These are phyloP conservation scores for Scleroderma citrinum DNA, from an alignment of 768 basidiomycete species.

Conservation along the genomic window DNA sequence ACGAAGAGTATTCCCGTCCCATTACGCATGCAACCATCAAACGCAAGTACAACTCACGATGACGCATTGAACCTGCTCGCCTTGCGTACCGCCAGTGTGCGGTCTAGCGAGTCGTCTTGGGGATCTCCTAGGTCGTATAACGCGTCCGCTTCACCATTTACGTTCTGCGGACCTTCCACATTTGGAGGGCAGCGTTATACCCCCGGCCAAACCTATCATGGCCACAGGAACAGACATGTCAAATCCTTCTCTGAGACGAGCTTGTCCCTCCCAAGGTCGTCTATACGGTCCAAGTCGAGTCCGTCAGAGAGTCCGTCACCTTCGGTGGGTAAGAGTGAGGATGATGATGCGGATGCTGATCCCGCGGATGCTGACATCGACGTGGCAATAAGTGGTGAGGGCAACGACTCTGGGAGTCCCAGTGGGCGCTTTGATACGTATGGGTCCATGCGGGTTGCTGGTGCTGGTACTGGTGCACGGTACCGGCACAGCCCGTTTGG, in stretches of 20 bases:
- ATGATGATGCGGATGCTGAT: constrained; percentile 26
- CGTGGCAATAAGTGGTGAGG: constrained; percentile 6
- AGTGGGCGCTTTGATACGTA: constrained; percentile 4
- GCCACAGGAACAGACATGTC: background rate
- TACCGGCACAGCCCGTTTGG: constrained; percentile 7
- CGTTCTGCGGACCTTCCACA: constrained; percentile 10
- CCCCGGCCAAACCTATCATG: constrained; percentile 1
- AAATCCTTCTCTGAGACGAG: constrained; percentile 25
- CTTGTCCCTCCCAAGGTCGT: constrained; percentile 54
- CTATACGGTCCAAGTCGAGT: constrained; percentile 37
- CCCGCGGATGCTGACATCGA: constrained; percentile 18
- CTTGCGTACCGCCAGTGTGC: constrained; percentile 16
- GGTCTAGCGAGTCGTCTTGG: constrained; percentile 23
- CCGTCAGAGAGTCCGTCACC: constrained; percentile 29
- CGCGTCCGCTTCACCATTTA: constrained; percentile 13
- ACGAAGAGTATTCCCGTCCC: constrained; percentile 16
- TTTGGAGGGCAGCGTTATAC: background rate
- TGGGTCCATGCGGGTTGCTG: background rate
- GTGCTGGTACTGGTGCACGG: background rate
- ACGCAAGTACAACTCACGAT: constrained; percentile 12
- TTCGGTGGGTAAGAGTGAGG: constrained; percentile 34
- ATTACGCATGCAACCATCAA: constrained; percentile 32
- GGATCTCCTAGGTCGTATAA: constrained; percentile 27
- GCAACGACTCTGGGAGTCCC: background rate
- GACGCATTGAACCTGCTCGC: constrained; percentile 25